Percentiles rank a stretch among this genome's conserved stretches.
phyloP scores from a whole-genome alignment of 345 rosid species.

The Bruguiera gymnorhiza region DNA sequence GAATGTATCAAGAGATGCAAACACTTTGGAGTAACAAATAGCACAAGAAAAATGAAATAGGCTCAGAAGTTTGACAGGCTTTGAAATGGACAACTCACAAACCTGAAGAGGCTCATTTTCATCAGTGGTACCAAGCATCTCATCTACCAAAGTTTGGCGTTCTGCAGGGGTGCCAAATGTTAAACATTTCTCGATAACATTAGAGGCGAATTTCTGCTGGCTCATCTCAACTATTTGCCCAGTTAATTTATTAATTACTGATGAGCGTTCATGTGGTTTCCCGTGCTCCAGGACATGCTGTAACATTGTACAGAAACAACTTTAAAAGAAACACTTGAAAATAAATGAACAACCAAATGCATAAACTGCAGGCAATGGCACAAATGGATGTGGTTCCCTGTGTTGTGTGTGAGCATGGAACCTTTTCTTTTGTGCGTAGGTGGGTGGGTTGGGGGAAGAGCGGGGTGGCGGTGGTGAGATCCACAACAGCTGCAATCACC shows the following conservation, averaged over 20 bases:
- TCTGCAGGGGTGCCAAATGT: slow-evolving; percentile 74
- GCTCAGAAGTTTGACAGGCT: neutral
- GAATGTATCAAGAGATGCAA: no score
- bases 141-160: slow-evolving; percentile 71
- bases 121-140: slow-evolving; percentile 97
- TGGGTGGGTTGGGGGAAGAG: no score
- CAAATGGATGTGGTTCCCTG: neutral
- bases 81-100: slow-evolving; percentile 4
- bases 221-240: slow-evolving; percentile 96
- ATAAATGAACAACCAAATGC: neutral
- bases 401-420: no score
- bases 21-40: neutral
- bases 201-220: slow-evolving; percentile 99
- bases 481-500: neutral
- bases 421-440: no score
- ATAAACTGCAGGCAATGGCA: neutral
- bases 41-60: neutral
- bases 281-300: slow-evolving; percentile 99
- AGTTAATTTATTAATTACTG: slow-evolving; percentile 63
- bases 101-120: slow-evolving; percentile 99
- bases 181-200: slow-evolving; percentile 89
- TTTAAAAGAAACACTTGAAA: slow-evolving; percentile 7
- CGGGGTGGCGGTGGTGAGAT: neutral
- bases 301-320: slow-evolving; percentile 7
- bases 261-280: slow-evolving; percentile 75